phyloP scores from a whole-genome alignment of 139 green algal species.

The Pseudopediastrum boryanum region DNA sequence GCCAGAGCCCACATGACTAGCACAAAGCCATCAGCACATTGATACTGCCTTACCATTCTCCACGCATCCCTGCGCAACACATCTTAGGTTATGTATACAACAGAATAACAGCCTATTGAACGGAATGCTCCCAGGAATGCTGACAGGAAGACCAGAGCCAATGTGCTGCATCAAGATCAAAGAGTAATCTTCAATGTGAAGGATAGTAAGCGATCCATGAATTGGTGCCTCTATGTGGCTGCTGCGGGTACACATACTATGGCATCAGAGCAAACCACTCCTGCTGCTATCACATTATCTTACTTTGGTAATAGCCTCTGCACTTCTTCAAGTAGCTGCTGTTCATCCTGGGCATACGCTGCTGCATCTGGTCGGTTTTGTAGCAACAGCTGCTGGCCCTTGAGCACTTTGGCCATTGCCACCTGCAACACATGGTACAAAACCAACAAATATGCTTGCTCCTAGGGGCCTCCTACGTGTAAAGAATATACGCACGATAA shows the following conservation, averaged over 20 bases:
- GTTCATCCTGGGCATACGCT: slow-evolving; percentile 23
- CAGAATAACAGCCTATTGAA: background rate
- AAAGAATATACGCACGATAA: background rate
- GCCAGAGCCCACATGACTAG: background rate
- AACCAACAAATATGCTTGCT: no score
- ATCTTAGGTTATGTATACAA: background rate
- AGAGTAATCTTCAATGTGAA: background rate
- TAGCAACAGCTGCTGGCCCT: slow-evolving; percentile 27
- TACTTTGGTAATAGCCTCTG: no score
- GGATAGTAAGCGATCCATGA: background rate
- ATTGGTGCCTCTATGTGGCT: background rate
- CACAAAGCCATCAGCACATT: background rate
- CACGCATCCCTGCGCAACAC: background rate
- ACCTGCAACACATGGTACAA: slow-evolving; percentile 9
- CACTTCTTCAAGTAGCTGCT: background rate
- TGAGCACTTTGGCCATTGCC: slow-evolving; percentile 22
- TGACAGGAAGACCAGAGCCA: background rate
- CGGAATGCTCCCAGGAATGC: background rate
- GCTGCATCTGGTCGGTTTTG: slow-evolving; percentile 15
- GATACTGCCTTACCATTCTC: no score
- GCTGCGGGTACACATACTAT: background rate
- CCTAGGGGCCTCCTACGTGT: no score
- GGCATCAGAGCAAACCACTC: no score
- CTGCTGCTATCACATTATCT: no score
- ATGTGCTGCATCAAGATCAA: background rate